Evolutionary conservation across 352 stramenopile genomes (phyloP).

Genomic region (Phytopythium aichiense): DNA sequence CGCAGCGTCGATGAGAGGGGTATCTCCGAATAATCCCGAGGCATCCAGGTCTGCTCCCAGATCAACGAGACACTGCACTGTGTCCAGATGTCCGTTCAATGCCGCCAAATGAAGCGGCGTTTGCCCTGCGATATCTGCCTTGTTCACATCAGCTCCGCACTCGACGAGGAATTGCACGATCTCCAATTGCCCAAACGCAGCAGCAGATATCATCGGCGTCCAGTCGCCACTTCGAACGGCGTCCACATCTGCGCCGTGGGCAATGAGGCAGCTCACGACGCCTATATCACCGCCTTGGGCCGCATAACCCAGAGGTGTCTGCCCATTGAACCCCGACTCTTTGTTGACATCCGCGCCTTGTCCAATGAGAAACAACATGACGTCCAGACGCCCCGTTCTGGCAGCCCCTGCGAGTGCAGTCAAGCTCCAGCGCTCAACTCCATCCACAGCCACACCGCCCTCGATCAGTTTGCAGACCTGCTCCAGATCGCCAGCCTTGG

Average conservation of each 20-base stretch:
- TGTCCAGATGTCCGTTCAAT: neutral
- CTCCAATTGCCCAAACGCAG: neutral
- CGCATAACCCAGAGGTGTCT: neutral
- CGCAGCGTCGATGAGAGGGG: neutral
- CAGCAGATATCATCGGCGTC: conserved; percentile 3
- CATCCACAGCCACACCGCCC: neutral
- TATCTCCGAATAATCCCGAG: neutral
- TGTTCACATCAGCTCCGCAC: neutral
- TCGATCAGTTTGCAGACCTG: neutral
- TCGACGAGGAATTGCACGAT: neutral
- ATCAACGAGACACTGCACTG: neutral
- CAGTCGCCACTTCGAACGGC: neutral
- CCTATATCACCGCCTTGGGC: neutral
- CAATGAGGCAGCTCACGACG: neutral
- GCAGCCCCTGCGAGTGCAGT: neutral
- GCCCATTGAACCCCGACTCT: neutral
- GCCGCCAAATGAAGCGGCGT: neutral
- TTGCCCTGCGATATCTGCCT: neutral
- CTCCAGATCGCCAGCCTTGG: neutral
- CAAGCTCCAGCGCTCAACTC: neutral
- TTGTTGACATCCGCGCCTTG: neutral
- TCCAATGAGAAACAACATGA: neutral
- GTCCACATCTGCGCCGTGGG: neutral
- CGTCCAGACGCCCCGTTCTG: neutral
- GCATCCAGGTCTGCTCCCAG: neutral